Evolutionary conservation across 1,139 yeast species (phyloP).

Genomic region (Candida albicans): DNA sequence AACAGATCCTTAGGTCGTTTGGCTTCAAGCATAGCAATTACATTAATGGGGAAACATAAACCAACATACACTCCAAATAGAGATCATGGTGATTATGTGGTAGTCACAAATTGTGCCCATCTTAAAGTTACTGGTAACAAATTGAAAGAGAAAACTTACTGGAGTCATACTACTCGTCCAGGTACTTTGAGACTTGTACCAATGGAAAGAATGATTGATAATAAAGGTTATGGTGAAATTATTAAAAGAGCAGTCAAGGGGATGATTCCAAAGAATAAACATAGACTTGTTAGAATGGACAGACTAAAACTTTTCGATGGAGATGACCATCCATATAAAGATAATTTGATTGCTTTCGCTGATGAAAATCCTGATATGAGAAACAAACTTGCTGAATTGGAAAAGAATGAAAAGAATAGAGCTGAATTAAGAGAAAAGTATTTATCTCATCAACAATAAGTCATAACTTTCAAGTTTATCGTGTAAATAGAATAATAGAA

Average conservation of each 20-base stretch:
- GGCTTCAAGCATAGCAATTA: slow-evolving; percentile 83
- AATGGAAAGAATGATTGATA: slow-evolving; percentile 72
- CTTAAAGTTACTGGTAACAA: slow-evolving; percentile 83
- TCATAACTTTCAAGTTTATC: slow-evolving; percentile 1
- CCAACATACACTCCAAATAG: slow-evolving; percentile 74
- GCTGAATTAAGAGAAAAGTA: slow-evolving; percentile 38
- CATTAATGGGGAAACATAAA: slow-evolving; percentile 94
- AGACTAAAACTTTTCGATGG: slow-evolving; percentile 88
- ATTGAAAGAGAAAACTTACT: slow-evolving; percentile 77
- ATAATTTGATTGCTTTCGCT: slow-evolving; percentile 82
- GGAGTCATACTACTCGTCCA: slow-evolving; percentile 89
- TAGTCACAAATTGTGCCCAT: slow-evolving; percentile 87
- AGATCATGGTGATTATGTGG: slow-evolving; percentile 96
- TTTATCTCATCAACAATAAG: slow-evolving; percentile 16
- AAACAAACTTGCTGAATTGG: slow-evolving; percentile 40
- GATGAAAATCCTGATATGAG: slow-evolving; percentile 66
- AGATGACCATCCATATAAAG: slow-evolving; percentile 79
- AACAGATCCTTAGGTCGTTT: slow-evolving; percentile 86
- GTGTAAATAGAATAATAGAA: slow-evolving; percentile 6
- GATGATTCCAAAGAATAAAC: slow-evolving; percentile 91
- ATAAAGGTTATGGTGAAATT: slow-evolving; percentile 84
- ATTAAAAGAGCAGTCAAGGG: slow-evolving; percentile 86
- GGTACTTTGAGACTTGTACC: slow-evolving; percentile 84
- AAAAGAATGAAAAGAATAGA: slow-evolving; percentile 34
- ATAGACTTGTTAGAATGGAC: slow-evolving; percentile 75